Evolutionary conservation across 2,329 filamentous ascomycete species (phyloP).

Genomic region (Fusarium ambrosium): DNA sequence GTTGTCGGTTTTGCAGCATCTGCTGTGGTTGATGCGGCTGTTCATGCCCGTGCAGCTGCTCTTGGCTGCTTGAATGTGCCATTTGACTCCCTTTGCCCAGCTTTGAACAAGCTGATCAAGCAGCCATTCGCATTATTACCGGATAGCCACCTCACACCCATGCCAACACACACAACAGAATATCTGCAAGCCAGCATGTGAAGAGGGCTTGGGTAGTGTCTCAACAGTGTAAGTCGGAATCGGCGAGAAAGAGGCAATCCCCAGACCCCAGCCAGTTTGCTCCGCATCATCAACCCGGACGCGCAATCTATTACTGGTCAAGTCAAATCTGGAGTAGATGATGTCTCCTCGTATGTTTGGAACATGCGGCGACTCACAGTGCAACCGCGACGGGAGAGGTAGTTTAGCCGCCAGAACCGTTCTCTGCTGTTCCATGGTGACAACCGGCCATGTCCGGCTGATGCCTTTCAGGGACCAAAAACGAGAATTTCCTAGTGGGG

Average conservation of each 20-base stretch:
- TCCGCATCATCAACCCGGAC: constrained; percentile 2
- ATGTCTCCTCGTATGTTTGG: constrained; percentile 32
- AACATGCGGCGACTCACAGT: constrained; percentile 3
- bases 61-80: constrained; percentile 7
- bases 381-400: not conserved
- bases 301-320: not conserved
- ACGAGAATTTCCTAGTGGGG: constrained; percentile 14
- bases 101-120: not conserved
- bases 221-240: constrained; percentile 1
- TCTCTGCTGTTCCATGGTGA: not conserved
- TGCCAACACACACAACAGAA: not conserved
- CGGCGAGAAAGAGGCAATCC: not conserved
- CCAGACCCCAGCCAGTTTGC: not conserved
- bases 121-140: constrained; percentile 3
- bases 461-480: not conserved
- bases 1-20: not conserved
- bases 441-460: constrained; percentile 11
- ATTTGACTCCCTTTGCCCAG: not conserved
- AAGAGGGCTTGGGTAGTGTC: not conserved
- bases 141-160: constrained; percentile 1
- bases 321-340: constrained; percentile 2
- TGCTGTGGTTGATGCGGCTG: constrained; percentile 10
- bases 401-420: not conserved
- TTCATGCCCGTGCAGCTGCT: not conserved
- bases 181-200: not conserved